Base-by-base conservation (phyloP, 2,329 filamentous ascomycete species). In the Macrophomina tecta region DNA sequence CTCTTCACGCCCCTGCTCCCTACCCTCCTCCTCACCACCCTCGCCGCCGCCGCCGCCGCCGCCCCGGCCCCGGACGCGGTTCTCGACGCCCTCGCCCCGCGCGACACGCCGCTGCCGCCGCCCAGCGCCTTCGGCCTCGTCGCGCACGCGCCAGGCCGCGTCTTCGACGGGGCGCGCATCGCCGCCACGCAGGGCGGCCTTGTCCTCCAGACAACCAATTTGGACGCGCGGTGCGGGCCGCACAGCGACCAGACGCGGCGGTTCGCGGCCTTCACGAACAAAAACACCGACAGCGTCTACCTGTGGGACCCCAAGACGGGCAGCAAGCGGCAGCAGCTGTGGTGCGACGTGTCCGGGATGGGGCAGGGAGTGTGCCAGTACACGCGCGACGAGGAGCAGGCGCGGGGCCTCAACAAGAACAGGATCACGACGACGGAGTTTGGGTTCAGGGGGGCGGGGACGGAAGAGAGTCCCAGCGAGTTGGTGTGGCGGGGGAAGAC, bases 241-340 rank as follows among this genome's bases (percentile, higher is more conserved):
- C 4, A 30, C 7, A 30, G 48, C 48, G 18, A 14, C 18, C 48
- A 51, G 23, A 8, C 18, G 18, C 48, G 48, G 23, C 48, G 18
- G 12, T 51, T 51, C 48, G 48, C 48, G 18, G 48, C 48, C 18
- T 51, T 51, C 48, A 51, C 48, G 48, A 6, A 30, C 18, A 18
- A 23, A 18, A 23, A 14, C 18, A 14, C 11, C 23, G 48, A 23
- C 9, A 9, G 12, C 1, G 14, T 18, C 18, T 51, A 28, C 23
- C 18, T 51, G 18, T 51, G 48, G 48, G 48, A 51, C 48, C 48
- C 48, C 18, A 51, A 51, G 48, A 51, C 48, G 18, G 48, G 48
- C 12, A 28, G 18, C 18, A 8, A 14, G 8, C 48, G 48, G 18
- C 48, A 51, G 48, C 48, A 30, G 18, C 18, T 51, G 23, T 51